Percentiles rank a stretch among this genome's conserved stretches.
Evolutionary conservation across 1,284 basidiomycete species (phyloP).

Genomic region (Ganoderma multipileum): DNA sequence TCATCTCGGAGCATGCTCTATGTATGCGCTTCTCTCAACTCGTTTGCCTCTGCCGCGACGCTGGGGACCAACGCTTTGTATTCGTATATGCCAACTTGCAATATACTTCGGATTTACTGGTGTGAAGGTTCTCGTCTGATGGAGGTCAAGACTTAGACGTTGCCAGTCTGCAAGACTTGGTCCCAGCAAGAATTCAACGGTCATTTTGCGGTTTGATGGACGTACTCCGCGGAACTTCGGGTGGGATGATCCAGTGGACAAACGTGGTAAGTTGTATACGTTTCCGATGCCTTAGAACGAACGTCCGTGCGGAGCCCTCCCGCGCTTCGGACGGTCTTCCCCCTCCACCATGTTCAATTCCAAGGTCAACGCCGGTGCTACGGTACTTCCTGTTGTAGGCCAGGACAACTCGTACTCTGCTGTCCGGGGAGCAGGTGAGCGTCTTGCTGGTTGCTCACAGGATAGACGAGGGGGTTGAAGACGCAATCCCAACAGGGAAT

Average conservation of each 20-base stretch:
- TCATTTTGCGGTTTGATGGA: neutral
- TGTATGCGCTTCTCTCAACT: neutral
- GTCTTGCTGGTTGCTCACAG: neutral
- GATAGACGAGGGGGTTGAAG: neutral
- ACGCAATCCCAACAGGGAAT: neutral
- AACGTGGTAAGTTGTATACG: constrained; percentile 1
- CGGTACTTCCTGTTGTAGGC: neutral
- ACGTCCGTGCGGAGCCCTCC: neutral
- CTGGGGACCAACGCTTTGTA: neutral
- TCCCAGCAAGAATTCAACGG: neutral
- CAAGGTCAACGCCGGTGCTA: neutral
- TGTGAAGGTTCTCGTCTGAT: neutral
- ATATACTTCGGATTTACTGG: neutral
- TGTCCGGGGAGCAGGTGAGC: constrained; percentile 10
- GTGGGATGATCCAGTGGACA: neutral
- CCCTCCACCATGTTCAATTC: constrained; percentile 18
- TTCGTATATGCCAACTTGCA: neutral
- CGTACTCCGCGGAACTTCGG: neutral
- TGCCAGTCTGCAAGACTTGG: neutral
- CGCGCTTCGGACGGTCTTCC: neutral
- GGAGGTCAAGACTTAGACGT: neutral
- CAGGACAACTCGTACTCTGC: neutral
- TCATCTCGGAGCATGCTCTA: neutral
- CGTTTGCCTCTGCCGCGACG: neutral
- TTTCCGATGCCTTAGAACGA: neutral